Evolutionary conservation across 2,329 filamentous ascomycete genomes (phyloP), one percentile per base, ranked within the genome.

Genomic region (Neonectria ditissima): DNA sequence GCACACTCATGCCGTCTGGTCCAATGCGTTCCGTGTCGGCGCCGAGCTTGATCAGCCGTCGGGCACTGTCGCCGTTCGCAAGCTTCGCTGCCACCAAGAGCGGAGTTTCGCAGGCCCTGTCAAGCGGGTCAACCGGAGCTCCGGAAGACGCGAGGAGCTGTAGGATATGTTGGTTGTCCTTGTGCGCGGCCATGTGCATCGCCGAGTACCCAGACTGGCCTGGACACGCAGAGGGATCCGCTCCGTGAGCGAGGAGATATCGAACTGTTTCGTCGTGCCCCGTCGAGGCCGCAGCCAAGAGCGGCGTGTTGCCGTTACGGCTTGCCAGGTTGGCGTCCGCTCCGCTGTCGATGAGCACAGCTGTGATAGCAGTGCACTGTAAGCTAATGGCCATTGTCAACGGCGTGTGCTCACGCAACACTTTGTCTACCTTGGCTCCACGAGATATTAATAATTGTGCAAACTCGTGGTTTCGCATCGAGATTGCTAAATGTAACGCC

Each of bases 111-210:
- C 72, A 70, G 16, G 62, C 59, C 34, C 48, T 72, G 43, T 74
- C 72, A 37, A 72, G 44, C 8, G 61, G 58, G 28, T 74, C 70
- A 18, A 72, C 56, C n/a, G 69, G 59, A 5, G 72, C 72, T 16
- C 71, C 70, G 8, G 58, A 69, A n/a, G 66, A 67, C 37, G 53
- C 62, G 18, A 74, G 58, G 13, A 74, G 64, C n/a, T 65, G 66
- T 28, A 74, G 45, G 20, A 74, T 68, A 14, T 65, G 59, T 22
- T 69, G 69, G 14, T 70, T 74, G 56, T 74, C 64, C 48, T 73
- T 74, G 55, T 74, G 72, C 7, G 72, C 72, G 14, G 72, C 72
- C 72, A 74, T 74, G 32, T 74, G 72, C 69, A 74, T 73, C 11
- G 72, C 65, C 28, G 72, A 68, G 30, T 74, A 74, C 16, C 72